Percentiles rank a stretch among this genome's conserved stretches.
These are phyloP conservation scores for Thoreauomyces humboldtii DNA, from an alignment of 192 early-diverging fungal genomes.

Conservation along the genomic window DNA sequence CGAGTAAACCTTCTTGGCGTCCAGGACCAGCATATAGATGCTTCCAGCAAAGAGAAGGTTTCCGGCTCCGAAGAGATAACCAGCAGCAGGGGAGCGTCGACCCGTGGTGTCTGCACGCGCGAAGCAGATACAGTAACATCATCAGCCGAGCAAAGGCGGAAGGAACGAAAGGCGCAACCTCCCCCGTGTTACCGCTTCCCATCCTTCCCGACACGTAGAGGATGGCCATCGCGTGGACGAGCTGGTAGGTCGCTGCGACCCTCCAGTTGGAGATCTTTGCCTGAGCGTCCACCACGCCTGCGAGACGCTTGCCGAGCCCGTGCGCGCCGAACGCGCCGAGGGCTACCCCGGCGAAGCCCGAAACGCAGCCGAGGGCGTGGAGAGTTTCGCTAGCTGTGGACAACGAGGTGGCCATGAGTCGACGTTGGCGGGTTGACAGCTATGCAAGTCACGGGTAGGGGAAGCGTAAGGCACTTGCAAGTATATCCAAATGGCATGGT, in stretches of 20 bases:
- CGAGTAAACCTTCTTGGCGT: conserved; percentile 27
- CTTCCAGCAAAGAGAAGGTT: conserved; percentile 53
- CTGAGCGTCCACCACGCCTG: conserved; percentile 10
- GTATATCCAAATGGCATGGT: no score
- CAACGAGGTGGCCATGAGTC: no score
- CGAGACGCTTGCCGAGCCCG: conserved; percentile 34
- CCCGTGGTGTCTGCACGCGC: background rate
- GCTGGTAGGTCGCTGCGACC: conserved; percentile 53
- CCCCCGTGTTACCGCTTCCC: background rate
- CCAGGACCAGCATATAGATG: conserved; percentile 57
- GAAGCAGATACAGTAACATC: background rate
- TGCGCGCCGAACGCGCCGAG: conserved; percentile 52
- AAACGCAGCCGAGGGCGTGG: conserved; percentile 3
- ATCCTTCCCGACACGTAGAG: conserved; percentile 28
- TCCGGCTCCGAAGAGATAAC: conserved; percentile 52
- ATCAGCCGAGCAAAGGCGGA: background rate
- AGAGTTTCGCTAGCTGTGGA: no score
- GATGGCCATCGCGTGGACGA: conserved; percentile 52
- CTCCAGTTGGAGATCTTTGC: conserved; percentile 40
- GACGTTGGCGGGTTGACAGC: no score
- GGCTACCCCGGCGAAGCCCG: conserved; percentile 36
- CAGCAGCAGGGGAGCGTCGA: conserved; percentile 27
- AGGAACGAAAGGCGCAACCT: background rate
- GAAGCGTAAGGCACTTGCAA: no score
- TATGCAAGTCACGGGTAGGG: no score